Evolutionary conservation across 2,329 filamentous ascomycete genomes (phyloP), one percentile per base, ranked within the genome.

Genomic region (Penicillium brasilianum): DNA sequence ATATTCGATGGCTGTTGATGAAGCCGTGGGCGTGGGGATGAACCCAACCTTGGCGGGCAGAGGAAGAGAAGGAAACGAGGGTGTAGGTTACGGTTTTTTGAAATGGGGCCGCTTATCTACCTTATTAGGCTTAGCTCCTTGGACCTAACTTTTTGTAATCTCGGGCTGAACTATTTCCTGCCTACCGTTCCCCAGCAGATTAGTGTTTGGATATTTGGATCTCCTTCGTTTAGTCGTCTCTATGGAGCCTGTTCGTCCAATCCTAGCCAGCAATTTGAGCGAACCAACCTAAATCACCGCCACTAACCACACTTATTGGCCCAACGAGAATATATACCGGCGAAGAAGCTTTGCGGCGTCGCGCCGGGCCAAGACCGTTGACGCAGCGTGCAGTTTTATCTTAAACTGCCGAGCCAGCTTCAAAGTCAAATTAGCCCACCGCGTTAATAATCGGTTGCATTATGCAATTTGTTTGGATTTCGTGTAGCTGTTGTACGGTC

Each of bases 261-360:
- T 20, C 9, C 10, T 20, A 43, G 39, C 39, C 13, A 43, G 11
- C 32, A 37, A 25, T 25, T 14, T 28, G 43, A 28, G 20, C 49
- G 32, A 52, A 20, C 20, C 18, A 37, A 9, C 11, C 49, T 25
- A 11, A 37, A 10, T 22, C 43, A 46, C 49, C 18, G 30, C 46
- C 44, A 56, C 18, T 18, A 10, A 13, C 11, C n/a, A 11, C 41
- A 20, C 30, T 53, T 6, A 60, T 60, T 60, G 37, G 58, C 18
- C 34, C 9, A 50, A 28, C 18, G 7, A 48, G 25, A 28, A 50
- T n/a, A 16, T 39, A 30, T 25, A 9, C 18, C 16, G 25, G 8
- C 16, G 46, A 20, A 30, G 58, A 60, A 60, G 58, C 58, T 60
- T 52, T 46, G 53, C 16, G 58, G 58, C 53, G 30, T 52, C 34